Evolutionary conservation across 495 filamentous ascomycete species (phyloP), one percentile per base, ranked within the genome.

Genomic region (Penicillium coffeae): DNA sequence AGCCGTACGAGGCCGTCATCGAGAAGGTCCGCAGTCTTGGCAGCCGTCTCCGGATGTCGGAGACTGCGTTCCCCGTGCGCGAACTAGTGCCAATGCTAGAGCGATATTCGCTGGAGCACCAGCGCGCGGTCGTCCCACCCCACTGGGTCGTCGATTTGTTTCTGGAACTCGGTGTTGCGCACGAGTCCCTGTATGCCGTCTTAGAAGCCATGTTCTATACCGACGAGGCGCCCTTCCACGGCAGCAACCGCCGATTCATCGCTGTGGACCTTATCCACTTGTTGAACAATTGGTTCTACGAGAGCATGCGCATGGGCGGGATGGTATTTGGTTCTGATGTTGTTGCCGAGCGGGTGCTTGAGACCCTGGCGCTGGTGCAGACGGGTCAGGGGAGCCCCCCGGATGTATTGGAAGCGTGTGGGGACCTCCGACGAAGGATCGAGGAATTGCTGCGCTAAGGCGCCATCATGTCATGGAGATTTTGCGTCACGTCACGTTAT

Each of bases 131-230:
- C 8, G 80, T 79, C 27, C 83, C 88, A 4, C 65, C 83, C 9
- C 81, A 77, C 47, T 98, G 93, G 93, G 84, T 92, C 1, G 74
- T 93, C 21, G 83, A 90, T 60, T 70, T 89, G 2, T 87, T 97
- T 60, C 63, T 94, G 20, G 80, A 85, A 33, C 77, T 96, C 14
- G 81, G 78, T 9, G 82, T 95, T 16, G 74, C 86, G 8, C 83
- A 84, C 54, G 87, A 95, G 51, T 74, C 83, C 1, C 72, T 96
- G 13, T 76, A 88, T 54, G 72, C 82, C 14, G 82, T 90, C 30
- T 77, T 98, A 7, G 93, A 96, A 62, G 71, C 72, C 25, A 84
- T 95, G 74, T 90, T 85, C 60, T 91, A 92, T 65, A 79, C 82
- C 35, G 84, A 94, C 54, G 87, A 93, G 59, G 74, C 83, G 6